Conservation (phyloP, 805 yeast genomes). For the Kodamaea lidongshanica region DNA sequence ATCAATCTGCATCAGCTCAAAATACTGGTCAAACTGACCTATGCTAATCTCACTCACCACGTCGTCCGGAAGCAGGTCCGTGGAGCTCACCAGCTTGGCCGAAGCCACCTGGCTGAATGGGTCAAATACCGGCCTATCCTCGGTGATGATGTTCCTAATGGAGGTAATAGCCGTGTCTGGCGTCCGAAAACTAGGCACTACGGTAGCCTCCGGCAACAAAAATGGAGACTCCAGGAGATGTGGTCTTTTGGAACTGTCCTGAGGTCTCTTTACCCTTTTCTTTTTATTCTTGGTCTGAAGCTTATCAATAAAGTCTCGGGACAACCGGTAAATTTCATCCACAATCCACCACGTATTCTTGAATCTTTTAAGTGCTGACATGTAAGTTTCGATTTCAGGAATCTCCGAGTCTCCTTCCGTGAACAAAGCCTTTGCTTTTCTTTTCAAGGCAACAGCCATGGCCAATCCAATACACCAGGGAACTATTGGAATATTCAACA, state of each 20-base stretch:
- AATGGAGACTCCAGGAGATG: too few relatives aligned
- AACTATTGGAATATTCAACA: slow-evolving; percentile 21
- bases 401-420: slow-evolving; percentile 3
- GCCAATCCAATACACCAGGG: slow-evolving; percentile 24
- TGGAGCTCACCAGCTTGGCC: slow-evolving; percentile 3
- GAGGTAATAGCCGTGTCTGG: slow-evolving; percentile 9
- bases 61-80: slow-evolving; percentile 4
- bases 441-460: slow-evolving; percentile 21
- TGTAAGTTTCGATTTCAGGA: slow-evolving; percentile 14
- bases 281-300: slow-evolving; percentile 7
- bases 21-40: slow-evolving; percentile 16
- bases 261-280: slow-evolving; percentile 1
- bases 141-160: slow-evolving; percentile 8
- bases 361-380: slow-evolving; percentile 17
- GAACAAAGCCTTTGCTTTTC: slow-evolving; percentile 11
- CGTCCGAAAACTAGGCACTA: too few relatives aligned
- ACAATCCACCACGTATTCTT: slow-evolving; percentile 22
- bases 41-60: slow-evolving; percentile 3
- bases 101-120: slow-evolving; percentile 3
- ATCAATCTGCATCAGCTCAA: slow-evolving; percentile 23
- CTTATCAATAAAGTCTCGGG: slow-evolving; percentile 18
- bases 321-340: slow-evolving; percentile 21
- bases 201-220: too few relatives aligned
- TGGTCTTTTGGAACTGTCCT: slow-evolving; percentile 1
- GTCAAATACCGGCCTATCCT: slow-evolving; percentile 6